Evolutionary conservation across 352 stramenopile genomes (phyloP).

Genomic region (Globisporangium nagaii): DNA sequence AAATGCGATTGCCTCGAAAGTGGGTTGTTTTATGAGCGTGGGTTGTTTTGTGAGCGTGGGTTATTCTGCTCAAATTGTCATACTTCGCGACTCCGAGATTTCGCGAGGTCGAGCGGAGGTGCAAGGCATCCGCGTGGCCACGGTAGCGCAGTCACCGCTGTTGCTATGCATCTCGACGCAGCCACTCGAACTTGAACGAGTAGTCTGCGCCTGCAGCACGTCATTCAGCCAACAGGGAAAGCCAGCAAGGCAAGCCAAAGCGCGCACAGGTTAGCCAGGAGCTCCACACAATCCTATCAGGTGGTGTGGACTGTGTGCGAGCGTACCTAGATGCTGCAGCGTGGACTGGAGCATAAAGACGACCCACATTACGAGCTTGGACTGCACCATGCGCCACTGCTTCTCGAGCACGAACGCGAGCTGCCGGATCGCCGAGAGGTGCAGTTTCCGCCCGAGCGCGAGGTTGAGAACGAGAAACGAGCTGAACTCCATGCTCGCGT

Average conservation of each 20-base stretch:
- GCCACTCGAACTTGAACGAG: neutral
- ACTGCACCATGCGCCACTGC: slow-evolving; percentile 28
- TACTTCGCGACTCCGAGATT: too few relatives aligned
- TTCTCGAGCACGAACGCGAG: slow-evolving; percentile 35
- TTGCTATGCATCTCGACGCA: neutral
- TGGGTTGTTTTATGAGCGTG: too few relatives aligned
- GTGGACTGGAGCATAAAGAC: slow-evolving; percentile 31
- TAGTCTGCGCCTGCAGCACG: neutral
- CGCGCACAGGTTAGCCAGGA: neutral
- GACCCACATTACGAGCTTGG: slow-evolving; percentile 41
- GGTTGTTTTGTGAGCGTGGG: too few relatives aligned
- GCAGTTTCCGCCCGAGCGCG: slow-evolving; percentile 16
- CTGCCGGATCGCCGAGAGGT: slow-evolving; percentile 21
- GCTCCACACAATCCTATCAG: too few relatives aligned
- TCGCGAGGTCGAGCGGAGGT: too few relatives aligned
- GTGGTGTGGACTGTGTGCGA: neutral
- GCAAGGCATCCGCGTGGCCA: too few relatives aligned
- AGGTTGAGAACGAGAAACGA: slow-evolving; percentile 13
- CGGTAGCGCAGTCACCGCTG: too few relatives aligned
- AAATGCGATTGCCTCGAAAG: too few relatives aligned
- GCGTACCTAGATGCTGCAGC: slow-evolving; percentile 23
- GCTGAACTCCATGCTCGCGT: slow-evolving; percentile 12
- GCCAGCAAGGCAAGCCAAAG: too few relatives aligned
- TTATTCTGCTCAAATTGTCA: too few relatives aligned
- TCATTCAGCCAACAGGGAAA: too few relatives aligned